A percentile compares a stretch with the other conserved stretches of the same genome.
Evolutionary conservation across 805 yeast species (phyloP).

Genomic region (Yamadazyma akitaensis): DNA sequence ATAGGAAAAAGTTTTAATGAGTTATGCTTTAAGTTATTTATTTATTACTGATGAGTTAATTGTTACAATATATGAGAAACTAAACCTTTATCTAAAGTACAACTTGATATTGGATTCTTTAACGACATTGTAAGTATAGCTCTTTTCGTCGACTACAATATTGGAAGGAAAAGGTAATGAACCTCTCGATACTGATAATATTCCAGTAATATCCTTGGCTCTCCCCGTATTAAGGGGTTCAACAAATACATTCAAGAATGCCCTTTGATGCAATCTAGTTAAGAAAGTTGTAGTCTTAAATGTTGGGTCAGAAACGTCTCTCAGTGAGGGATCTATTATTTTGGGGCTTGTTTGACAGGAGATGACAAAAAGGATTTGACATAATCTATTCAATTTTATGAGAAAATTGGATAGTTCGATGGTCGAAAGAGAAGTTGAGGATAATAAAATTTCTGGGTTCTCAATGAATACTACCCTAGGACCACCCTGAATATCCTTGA

Average conservation of each 20-base stretch:
- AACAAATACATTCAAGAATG: constrained; percentile 51
- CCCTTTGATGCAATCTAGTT: constrained; percentile 45
- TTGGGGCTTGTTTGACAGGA: constrained; percentile 36
- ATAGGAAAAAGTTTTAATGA: constrained; percentile 25
- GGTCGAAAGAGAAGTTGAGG: constrained; percentile 37
- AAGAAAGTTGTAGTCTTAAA: constrained; percentile 48
- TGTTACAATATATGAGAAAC: background rate
- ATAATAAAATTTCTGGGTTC: constrained; percentile 44
- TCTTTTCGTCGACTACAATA: constrained; percentile 48
- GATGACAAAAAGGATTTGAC: constrained; percentile 35
- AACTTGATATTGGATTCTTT: constrained; percentile 51
- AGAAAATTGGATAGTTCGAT: constrained; percentile 33
- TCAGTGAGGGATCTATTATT: constrained; percentile 23
- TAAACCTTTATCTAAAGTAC: constrained; percentile 34
- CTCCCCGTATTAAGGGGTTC: constrained; percentile 75
- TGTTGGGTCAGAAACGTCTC: constrained; percentile 23
- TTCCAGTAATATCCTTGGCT: constrained; percentile 80
- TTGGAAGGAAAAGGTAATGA: constrained; percentile 30
- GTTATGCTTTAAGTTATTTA: constrained; percentile 28
- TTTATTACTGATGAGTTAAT: constrained; percentile 23
- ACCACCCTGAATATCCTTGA: constrained; percentile 6
- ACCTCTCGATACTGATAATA: constrained; percentile 59
- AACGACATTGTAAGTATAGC: constrained; percentile 56
- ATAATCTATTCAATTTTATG: constrained; percentile 27
- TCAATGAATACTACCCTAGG: constrained; percentile 40